phyloP scores from a whole-genome alignment of 805 yeast species.

The Metschnikowia lochheadii region DNA sequence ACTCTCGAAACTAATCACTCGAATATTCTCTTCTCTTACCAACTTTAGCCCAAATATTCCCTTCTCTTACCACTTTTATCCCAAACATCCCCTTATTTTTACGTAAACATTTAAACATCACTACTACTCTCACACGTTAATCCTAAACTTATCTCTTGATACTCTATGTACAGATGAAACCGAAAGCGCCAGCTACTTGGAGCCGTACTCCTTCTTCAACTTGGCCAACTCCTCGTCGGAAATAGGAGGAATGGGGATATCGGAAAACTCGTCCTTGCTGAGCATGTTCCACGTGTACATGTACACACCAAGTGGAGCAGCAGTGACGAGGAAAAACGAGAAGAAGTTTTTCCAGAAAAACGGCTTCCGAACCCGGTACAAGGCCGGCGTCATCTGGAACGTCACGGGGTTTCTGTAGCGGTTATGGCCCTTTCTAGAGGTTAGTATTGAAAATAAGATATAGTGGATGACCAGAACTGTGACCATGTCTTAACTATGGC shows the following conservation, averaged over 20 bases:
- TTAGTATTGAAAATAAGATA: conserved; percentile 8
- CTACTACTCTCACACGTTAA: too few relatives aligned
- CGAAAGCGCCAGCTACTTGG: conserved; percentile 20
- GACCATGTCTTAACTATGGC: background rate
- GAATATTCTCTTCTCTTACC: too few relatives aligned
- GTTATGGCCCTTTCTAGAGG: conserved; percentile 38
- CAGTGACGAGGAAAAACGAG: conserved; percentile 53
- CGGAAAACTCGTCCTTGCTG: conserved; percentile 77
- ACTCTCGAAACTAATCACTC: too few relatives aligned
- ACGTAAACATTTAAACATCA: too few relatives aligned
- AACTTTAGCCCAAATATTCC: too few relatives aligned
- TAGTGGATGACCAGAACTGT: background rate
- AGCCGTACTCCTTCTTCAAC: conserved; percentile 70
- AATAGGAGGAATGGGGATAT: conserved; percentile 92
- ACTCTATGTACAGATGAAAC: too few relatives aligned
- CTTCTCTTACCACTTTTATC: too few relatives aligned
- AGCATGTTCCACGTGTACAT: conserved; percentile 58
- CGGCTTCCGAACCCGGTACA: conserved; percentile 85
- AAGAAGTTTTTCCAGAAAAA: conserved; percentile 74
- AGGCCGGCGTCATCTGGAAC: conserved; percentile 88
- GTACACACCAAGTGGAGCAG: conserved; percentile 69
- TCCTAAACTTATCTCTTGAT: too few relatives aligned
- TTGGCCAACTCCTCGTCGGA: conserved; percentile 69
- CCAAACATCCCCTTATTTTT: too few relatives aligned
- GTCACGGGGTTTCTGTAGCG: conserved; percentile 59